These are phyloP conservation scores for Nicotiana sylvestris DNA, from an alignment of 257 asterid genomes.

Conservation along the genomic window DNA sequence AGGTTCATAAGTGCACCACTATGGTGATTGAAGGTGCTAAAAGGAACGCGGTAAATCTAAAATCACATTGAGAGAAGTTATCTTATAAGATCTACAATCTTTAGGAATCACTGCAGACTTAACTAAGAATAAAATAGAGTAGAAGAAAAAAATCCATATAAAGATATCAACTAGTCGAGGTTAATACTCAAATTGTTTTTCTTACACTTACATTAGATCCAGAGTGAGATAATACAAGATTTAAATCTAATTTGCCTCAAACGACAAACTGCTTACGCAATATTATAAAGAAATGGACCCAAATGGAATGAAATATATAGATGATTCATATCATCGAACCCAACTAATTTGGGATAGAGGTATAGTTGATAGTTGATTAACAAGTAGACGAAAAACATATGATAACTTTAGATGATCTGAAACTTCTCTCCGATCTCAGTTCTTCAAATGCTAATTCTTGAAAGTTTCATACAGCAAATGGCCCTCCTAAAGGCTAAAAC, in stretches of 20 bases:
- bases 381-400: not conserved
- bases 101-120: not conserved
- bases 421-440: not conserved
- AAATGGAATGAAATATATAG: not conserved
- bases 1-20: not conserved
- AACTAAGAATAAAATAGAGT: not conserved
- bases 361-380: not conserved
- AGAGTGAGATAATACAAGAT: not conserved
- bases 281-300: not conserved
- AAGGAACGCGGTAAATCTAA: not conserved
- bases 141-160: not conserved
- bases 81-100: not conserved
- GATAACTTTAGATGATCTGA: not conserved
- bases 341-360: not conserved
- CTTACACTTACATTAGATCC: not conserved
- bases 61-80: not conserved
- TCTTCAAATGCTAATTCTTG: not conserved
- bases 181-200: not conserved
- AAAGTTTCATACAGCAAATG: not conserved
- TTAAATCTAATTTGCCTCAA: not conserved
- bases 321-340: not conserved
- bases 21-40: no score
- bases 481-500: not conserved
- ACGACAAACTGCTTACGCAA: not conserved
- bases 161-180: not conserved